Evolutionary conservation across 1,284 basidiomycete species (phyloP), one percentile per base, ranked within the genome.

Genomic region (Boletellus deceptivus): DNA sequence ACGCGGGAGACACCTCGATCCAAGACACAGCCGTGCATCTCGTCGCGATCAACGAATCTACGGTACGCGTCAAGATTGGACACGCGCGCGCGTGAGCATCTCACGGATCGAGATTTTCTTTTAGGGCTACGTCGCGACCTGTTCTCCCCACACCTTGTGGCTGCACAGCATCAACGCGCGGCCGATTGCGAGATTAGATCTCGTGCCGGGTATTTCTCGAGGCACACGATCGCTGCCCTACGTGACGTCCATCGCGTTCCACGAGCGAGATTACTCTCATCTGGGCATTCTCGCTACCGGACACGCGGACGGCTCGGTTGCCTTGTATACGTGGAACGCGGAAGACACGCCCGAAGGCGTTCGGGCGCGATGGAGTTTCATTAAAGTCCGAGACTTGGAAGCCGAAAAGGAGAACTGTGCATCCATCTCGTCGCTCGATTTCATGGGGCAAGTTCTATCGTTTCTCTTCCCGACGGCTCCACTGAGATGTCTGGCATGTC

Each of bases 91-190:
- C n/a, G n/a, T n/a, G n/a, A n/a, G 17, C 14, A 36, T 46, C 57
- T 48, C 34, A 55, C 7, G 29, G 37, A 37, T 49, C 31, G 53
- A 40, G 47, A 38, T 29, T 29, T 29, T 25, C 20, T 25, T 25
- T 3, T 55, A 91, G 89, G 91, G 92, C 7, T 84, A 88, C 63
- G 83, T 94, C 46, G 90, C 89, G 1, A 89, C 91, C 0, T 92
- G 87, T 56, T 91, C 89, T 2, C 71, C 75, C 17, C 70, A 76
- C 2, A 80, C 79, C 40, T 70, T 94, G 5, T 83, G 81, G 62
- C 65, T 94, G 11, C 90, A 93, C 67, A 93, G 88, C 1, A 80
- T 94, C 71, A 94, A 94, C 59, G 91, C 80, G 0, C 77, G 86
- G 22, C 80, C 79, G 2, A 85, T 93, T 52, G 82, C 80, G 0